Conservation (phyloP, 495 filamentous ascomycete species). For the Hyaloscypha variabilis region DNA sequence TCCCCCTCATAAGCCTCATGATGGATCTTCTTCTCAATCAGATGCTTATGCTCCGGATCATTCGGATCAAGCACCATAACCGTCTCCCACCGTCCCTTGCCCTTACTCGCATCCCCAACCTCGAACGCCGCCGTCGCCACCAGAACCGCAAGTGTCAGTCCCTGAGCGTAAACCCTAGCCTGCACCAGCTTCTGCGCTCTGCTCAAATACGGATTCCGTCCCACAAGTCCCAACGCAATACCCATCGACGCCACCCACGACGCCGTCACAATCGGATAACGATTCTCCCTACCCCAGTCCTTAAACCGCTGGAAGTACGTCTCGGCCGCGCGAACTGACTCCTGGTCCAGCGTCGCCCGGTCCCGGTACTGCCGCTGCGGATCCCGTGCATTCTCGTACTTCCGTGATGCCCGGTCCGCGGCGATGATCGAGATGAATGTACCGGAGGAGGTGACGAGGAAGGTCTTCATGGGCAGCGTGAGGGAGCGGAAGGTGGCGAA, state of each 20-base stretch:
- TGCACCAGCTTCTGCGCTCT: slow-evolving; percentile 92
- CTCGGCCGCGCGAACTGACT: slow-evolving; percentile 52
- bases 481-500: slow-evolving; percentile 76
- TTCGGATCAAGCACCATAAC: slow-evolving; percentile 72
- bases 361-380: slow-evolving; percentile 68
- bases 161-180: slow-evolving; percentile 97
- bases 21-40: slow-evolving; percentile 72
- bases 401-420: slow-evolving; percentile 78
- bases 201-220: slow-evolving; percentile 74
- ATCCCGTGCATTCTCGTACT: slow-evolving; percentile 71
- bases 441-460: slow-evolving; percentile 79
- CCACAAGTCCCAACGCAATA: slow-evolving; percentile 73
- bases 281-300: slow-evolving; percentile 72
- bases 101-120: slow-evolving; percentile 76
- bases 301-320: slow-evolving; percentile 55
- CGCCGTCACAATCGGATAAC: slow-evolving; percentile 85
- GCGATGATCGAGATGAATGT: slow-evolving; percentile 86
- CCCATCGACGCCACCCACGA: slow-evolving; percentile 87
- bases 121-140: slow-evolving; percentile 88
- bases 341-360: slow-evolving; percentile 44
- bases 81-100: slow-evolving; percentile 75
- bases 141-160: slow-evolving; percentile 85
- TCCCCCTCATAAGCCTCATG: slow-evolving; percentile 75
- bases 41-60: slow-evolving; percentile 69
- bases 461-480: slow-evolving; percentile 83